Evolutionary conservation across 2,329 filamentous ascomycete genomes (phyloP), one percentile per base, ranked within the genome.

Genomic region (Boeremia exigua): DNA sequence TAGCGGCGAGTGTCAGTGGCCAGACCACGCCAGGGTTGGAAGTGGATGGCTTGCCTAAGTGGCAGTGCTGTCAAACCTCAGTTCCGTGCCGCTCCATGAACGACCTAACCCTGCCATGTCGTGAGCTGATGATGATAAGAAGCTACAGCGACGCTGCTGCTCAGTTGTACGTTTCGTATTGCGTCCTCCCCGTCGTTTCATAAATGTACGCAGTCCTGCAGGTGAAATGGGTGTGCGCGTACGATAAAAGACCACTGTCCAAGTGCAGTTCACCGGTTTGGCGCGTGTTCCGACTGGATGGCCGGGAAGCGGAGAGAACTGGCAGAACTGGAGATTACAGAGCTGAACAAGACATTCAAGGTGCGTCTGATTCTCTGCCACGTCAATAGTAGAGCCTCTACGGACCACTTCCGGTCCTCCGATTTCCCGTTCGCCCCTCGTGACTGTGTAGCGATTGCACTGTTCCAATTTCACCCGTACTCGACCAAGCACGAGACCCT

Each of bases 1-100:
- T 62, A 62, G 62, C 48, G 50, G 48, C 37, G 58, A 56, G 34
- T 27, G 47, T 46, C 54, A 58, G 30, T 59, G 58, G 60, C 42
- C 46, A 54, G 39, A 58, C 52, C 49, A 50, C 45, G 47, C 46
- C 53, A 52, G 56, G 53, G 30, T 40, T 32, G 29, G 28, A 32
- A 34, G 33, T 45, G 34, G 43, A 50, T 49, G 56, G 56, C 58
- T 52, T 52, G 56, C 49, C 50, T 50, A 50, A 58, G 32, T 49
- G 56, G 62, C 62, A 63, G 62, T 65, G 62, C 58, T 49, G 58
- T 25, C 36, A 52, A 23, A 49, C 38, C 15, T 36, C 37, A 39
- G 34, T 40, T 46, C 49, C 42, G 40, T 43, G 42, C 50, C 45
- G 46, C 50, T 47, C 15, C 49, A 44, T 50, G 47, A 47, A 12